Percentiles rank a stretch among this genome's conserved stretches.
Conservation (phyloP, 2,329 filamentous ascomycete genomes). For the Tolypocladium pustulatum region DNA sequence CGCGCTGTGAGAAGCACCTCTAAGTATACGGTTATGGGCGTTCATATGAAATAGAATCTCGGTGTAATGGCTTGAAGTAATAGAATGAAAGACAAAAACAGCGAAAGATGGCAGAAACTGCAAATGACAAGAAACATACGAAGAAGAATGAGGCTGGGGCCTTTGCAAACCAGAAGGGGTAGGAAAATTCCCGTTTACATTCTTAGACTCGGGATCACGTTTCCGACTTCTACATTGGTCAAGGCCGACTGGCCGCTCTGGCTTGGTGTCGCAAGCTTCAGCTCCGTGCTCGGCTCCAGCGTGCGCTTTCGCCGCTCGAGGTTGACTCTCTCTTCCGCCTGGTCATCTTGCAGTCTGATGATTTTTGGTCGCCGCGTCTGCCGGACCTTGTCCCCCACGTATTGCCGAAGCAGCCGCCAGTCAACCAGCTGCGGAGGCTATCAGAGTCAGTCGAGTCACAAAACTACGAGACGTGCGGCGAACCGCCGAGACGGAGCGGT, state of each 20-base stretch:
- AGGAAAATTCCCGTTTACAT: background rate
- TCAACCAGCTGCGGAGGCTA: constrained; percentile 45
- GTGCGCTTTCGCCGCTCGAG: constrained; percentile 16
- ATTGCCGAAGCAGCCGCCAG: constrained; percentile 39
- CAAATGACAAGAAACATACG: too few species aligned
- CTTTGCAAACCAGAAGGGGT: too few species aligned
- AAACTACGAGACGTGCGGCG: background rate
- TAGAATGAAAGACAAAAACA: too few species aligned
- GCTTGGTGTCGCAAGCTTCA: constrained; percentile 11
- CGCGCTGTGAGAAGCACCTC: background rate
- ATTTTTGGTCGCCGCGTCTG: constrained; percentile 26
- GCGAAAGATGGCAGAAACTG: too few species aligned
- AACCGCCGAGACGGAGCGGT: background rate
- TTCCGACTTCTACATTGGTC: background rate
- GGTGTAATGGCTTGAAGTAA: too few species aligned
- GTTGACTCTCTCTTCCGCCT: constrained; percentile 17
- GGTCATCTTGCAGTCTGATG: constrained; percentile 29
- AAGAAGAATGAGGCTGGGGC: too few species aligned
- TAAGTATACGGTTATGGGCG: too few species aligned
- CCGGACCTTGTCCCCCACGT: constrained; percentile 31
- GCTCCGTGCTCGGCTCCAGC: constrained; percentile 13
- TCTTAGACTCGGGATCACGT: background rate
- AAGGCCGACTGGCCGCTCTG: constrained; percentile 1
- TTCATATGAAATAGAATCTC: too few species aligned
- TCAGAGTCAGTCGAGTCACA: background rate